These are phyloP conservation scores for Naegleria gruberi DNA, from an alignment of 208 protist species.

Conservation along the genomic window DNA sequence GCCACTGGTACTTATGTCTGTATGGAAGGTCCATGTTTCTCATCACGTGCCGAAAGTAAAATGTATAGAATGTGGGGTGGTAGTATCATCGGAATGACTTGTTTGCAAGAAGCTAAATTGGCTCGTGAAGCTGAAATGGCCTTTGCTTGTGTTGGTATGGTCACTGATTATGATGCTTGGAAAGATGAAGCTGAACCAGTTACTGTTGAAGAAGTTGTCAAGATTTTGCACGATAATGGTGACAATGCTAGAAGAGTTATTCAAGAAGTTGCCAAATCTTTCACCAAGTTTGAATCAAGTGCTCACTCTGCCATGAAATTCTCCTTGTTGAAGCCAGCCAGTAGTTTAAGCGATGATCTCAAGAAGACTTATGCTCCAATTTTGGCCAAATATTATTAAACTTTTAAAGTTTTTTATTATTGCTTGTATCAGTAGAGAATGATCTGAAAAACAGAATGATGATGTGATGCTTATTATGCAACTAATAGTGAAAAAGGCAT, in stretches of 20 bases:
- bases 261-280: not conserved
- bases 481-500: too few species aligned
- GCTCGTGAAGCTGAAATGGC: constrained; percentile 78
- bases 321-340: not conserved
- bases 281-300: not conserved
- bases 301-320: not conserved
- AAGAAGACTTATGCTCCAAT: not conserved
- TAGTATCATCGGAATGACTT: constrained; percentile 82
- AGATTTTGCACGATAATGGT: constrained; percentile 53
- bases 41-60: constrained; percentile 65
- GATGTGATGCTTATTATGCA: too few species aligned
- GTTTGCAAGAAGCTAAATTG: constrained; percentile 70
- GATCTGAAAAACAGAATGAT: too few species aligned
- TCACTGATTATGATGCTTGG: constrained; percentile 89
- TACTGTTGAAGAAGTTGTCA: constrained; percentile 47
- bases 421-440: too few species aligned
- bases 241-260: constrained; percentile 40
- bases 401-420: too few species aligned
- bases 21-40: constrained; percentile 83
- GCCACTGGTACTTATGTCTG: constrained; percentile 57
- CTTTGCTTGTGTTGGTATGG: constrained; percentile 67
- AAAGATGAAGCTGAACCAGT: constrained; percentile 59
- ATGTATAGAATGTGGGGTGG: constrained; percentile 60
- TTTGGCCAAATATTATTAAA: not conserved
- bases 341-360: not conserved